These are phyloP conservation scores for Pythium vanterpoolii DNA, from an alignment of 352 stramenopile species.

Conservation along the genomic window DNA sequence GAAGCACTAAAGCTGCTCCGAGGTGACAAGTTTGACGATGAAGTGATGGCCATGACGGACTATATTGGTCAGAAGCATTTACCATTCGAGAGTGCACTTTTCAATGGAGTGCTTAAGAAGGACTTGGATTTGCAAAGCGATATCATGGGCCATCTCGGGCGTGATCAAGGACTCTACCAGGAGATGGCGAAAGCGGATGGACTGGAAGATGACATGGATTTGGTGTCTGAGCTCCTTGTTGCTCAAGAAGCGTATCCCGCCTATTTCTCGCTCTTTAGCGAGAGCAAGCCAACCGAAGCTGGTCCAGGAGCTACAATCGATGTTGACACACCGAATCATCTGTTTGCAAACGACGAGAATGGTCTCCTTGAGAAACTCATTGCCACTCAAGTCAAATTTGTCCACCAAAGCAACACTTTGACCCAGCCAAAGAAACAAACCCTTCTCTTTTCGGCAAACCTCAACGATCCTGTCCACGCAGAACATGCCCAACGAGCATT, in stretches of 20 bases:
- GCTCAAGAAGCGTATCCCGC: slow-evolving; percentile 58
- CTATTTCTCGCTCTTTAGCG: slow-evolving; percentile 66
- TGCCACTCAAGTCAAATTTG: slow-evolving; percentile 44
- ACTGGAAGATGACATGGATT: slow-evolving; percentile 57
- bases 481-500: slow-evolving; percentile 52
- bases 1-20: slow-evolving; percentile 45
- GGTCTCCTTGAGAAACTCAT: slow-evolving; percentile 48
- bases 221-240: slow-evolving; percentile 62
- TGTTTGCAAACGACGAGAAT: slow-evolving; percentile 65
- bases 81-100: slow-evolving; percentile 63
- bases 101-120: slow-evolving; percentile 84
- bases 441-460: slow-evolving; percentile 52
- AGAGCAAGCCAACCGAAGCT: slow-evolving; percentile 6
- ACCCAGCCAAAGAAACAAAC: slow-evolving; percentile 68
- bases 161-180: slow-evolving; percentile 80
- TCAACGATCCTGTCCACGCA: slow-evolving; percentile 49
- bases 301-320: slow-evolving; percentile 17
- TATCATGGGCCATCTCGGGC: slow-evolving; percentile 73
- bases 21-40: slow-evolving; percentile 46
- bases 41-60: slow-evolving; percentile 72
- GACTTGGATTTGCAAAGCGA: slow-evolving; percentile 64
- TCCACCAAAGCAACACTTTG: slow-evolving; percentile 50
- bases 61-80: slow-evolving; percentile 81
- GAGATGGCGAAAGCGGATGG: slow-evolving; percentile 50
- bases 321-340: slow-evolving; percentile 26